These are phyloP conservation scores for Boletus barrowsii DNA, from an alignment of 768 basidiomycete species.

Conservation along the genomic window DNA sequence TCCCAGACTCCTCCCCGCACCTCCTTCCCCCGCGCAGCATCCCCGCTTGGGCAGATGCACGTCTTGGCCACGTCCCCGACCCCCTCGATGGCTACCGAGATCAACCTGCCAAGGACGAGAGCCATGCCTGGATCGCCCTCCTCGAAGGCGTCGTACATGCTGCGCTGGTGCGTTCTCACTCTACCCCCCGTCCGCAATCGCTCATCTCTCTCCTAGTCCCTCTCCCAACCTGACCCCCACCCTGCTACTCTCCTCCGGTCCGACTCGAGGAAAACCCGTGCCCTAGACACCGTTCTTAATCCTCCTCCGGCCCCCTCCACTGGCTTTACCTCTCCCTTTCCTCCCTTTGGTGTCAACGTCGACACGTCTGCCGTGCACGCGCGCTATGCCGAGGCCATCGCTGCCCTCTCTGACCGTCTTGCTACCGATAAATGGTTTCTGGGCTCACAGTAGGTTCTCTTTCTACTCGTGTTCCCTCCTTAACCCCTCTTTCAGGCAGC, in stretches of 20 bases:
- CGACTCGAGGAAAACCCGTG: conserved; percentile 22
- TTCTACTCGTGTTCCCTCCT: neutral
- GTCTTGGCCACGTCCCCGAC: conserved; percentile 38
- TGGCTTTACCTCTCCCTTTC: conserved; percentile 63
- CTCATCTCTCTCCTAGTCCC: conserved; percentile 35
- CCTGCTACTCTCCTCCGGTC: conserved; percentile 44
- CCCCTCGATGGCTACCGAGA: conserved; percentile 68
- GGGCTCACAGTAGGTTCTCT: conserved; percentile 56
- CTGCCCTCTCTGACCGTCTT: conserved; percentile 70
- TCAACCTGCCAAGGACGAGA: conserved; percentile 61
- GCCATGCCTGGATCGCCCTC: conserved; percentile 77
- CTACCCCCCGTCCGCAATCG: neutral
- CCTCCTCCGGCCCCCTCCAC: conserved; percentile 70
- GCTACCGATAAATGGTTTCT: conserved; percentile 82
- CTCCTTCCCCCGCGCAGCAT: conserved; percentile 67
- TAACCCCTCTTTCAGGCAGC: conserved; percentile 45
- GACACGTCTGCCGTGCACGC: conserved; percentile 47
- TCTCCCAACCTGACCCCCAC: conserved; percentile 46
- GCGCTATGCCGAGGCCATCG: conserved; percentile 68
- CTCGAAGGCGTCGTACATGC: conserved; percentile 77
- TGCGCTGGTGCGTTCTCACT: conserved; percentile 52
- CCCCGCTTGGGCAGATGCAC: conserved; percentile 69
- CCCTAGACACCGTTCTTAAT: conserved; percentile 49
- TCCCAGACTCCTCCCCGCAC: conserved; percentile 44
- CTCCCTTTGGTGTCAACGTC: conserved; percentile 57